Base-by-base conservation (phyloP, 805 yeast genomes). In the Lachancea kluyveri region DNA sequence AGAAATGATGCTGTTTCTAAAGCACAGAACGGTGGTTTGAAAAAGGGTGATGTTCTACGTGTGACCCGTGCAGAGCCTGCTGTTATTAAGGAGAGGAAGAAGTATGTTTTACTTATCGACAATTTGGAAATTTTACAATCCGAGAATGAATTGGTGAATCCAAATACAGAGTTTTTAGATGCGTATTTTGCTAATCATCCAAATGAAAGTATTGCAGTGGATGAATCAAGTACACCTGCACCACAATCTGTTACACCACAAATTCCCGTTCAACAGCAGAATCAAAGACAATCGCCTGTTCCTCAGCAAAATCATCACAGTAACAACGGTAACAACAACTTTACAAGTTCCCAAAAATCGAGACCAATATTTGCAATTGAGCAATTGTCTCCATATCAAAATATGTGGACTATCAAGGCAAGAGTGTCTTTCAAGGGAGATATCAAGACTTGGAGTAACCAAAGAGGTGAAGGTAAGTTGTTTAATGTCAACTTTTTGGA, bases 351-450 rank as follows among this genome's bases (percentile, higher is more conserved):
- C 20, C 57, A 57, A 33, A 49, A 43, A 30, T 47, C 56, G 8
- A 60, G 54, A 26, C 67, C 70, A 18, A 65, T 82, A 23, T 74
- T 72, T 45, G 81, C 94, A 8, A 84, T 88, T 45, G 95, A 85
- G 51, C 85, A 79, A 41, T 65, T 92, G 31, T 85, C 96, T 8
- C 97, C 97, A 6, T 92, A 83, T 56, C 92, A 84, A 55, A 81
- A 78, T 52, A 67, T 70, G 31, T 92, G 97, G 97, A 79, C 90
- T 5, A 84, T 92, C 48, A 86, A 85, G 49, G 98, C 94, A 1
- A 77, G 97, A 53, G 92, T 87, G 16, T 78, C 94, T 1, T 78
- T 71, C 57, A 92, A 90, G 59, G 77, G 90, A 35, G 96, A 86
- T 40, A 70, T 90, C 45, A 78, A 85, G 58, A 83, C 84, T 21